Percentiles rank a stretch among this genome's conserved stretches.
These are phyloP conservation scores for Neoboletus subvelutipes DNA, from an alignment of 768 basidiomycete species.

Conservation along the genomic window DNA sequence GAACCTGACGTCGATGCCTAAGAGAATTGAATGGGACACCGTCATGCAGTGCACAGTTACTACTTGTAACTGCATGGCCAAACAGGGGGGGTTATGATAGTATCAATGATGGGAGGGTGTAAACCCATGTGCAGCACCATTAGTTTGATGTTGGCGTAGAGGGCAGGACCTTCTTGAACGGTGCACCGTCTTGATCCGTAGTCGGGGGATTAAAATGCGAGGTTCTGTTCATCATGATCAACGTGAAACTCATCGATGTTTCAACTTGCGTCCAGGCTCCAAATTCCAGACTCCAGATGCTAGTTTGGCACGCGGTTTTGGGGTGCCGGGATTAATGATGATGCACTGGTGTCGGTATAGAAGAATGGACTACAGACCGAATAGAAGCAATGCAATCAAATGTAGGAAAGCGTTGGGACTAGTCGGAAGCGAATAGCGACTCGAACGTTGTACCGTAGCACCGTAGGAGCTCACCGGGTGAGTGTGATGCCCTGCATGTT, in stretches of 20 bases:
- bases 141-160: background rate
- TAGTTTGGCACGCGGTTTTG: background rate
- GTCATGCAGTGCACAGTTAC: background rate
- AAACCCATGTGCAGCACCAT: background rate
- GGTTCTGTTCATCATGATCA: background rate
- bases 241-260: slow-evolving; percentile 7
- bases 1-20: background rate
- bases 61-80: background rate
- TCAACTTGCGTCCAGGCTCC: background rate
- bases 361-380: background rate
- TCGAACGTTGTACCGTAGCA: background rate
- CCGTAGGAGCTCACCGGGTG: too few relatives aligned
- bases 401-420: background rate
- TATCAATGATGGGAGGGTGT: background rate
- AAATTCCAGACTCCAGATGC: too few relatives aligned
- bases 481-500: background rate
- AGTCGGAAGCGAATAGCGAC: background rate
- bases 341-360: background rate
- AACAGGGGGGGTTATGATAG: background rate
- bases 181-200: slow-evolving; percentile 1
- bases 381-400: background rate
- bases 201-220: background rate
- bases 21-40: background rate
- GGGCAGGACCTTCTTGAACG: too few relatives aligned
- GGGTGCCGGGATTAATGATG: background rate